Evolutionary conservation across 1,284 basidiomycete species (phyloP).

Genomic region (Moniliophthora roreri): DNA sequence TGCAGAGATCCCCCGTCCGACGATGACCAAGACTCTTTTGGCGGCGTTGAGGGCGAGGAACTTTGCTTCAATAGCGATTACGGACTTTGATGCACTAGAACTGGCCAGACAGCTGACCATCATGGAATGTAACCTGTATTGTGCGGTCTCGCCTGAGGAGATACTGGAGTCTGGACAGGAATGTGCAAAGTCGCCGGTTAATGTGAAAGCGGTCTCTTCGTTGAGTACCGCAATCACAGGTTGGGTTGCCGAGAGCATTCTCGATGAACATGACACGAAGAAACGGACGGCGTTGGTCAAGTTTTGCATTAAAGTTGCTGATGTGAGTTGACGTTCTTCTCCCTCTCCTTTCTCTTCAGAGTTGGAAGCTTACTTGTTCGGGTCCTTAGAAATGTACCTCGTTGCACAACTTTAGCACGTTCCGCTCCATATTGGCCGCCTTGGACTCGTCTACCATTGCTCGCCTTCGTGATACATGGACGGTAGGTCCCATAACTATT

Average conservation of each 20-base stretch:
- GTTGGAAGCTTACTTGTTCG: constrained; percentile 24
- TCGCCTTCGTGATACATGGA: constrained; percentile 90
- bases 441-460: constrained; percentile 94
- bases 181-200: constrained; percentile 61
- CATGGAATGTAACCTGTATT: constrained; percentile 89
- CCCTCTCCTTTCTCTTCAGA: constrained; percentile 23
- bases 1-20: constrained; percentile 74
- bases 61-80: constrained; percentile 63
- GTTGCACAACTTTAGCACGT: constrained; percentile 90
- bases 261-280: constrained; percentile 89
- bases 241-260: constrained; percentile 93
- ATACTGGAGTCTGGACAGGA: constrained; percentile 58
- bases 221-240: constrained; percentile 92
- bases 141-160: constrained; percentile 85
- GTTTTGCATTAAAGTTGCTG: constrained; percentile 95
- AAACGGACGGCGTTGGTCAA: constrained; percentile 84
- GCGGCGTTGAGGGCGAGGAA: constrained; percentile 58
- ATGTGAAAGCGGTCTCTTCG: constrained; percentile 82
- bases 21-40: constrained; percentile 83
- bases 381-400: constrained; percentile 72
- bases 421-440: constrained; percentile 91
- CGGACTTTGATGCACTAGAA: constrained; percentile 94
- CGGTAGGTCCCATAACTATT: constrained; percentile 46
- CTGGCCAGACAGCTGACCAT: constrained; percentile 94
- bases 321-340: constrained; percentile 58